Percentiles rank a stretch among this genome's conserved stretches.
phyloP scores from a whole-genome alignment of 768 basidiomycete species.

The Cystofilobasidium capitatum region DNA sequence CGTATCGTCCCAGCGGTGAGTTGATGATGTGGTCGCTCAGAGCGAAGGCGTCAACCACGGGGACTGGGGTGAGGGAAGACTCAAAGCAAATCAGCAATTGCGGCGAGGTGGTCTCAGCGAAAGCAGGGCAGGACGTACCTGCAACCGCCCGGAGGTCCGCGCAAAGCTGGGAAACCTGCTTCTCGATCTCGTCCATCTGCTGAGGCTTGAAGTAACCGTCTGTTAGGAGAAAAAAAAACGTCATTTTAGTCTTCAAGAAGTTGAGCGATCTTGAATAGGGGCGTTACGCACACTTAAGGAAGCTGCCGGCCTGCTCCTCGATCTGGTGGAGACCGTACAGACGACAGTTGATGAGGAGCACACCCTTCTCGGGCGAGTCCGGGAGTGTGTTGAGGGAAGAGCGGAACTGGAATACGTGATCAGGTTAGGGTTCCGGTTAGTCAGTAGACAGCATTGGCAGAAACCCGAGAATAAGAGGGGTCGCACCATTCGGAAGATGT shows the following conservation, averaged over 20 bases:
- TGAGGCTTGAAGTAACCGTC: constrained; percentile 37
- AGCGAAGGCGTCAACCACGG: constrained; percentile 39
- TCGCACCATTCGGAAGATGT: constrained; percentile 39
- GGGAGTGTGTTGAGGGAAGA: constrained; percentile 39
- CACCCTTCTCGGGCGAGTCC: constrained; percentile 35
- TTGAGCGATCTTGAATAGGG: neutral
- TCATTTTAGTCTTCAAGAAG: neutral
- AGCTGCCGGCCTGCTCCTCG: constrained; percentile 43
- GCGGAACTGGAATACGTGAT: constrained; percentile 32
- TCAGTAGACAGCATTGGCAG: too few species aligned
- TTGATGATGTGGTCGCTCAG: constrained; percentile 34
- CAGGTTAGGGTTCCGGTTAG: neutral
- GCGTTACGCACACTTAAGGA: constrained; percentile 40
- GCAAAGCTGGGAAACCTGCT: constrained; percentile 36
- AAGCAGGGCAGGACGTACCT: constrained; percentile 29
- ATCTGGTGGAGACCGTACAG: constrained; percentile 43
- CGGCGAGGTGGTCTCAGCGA: neutral
- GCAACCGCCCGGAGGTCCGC: constrained; percentile 34
- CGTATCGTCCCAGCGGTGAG: constrained; percentile 43
- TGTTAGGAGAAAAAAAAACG: constrained; percentile 21
- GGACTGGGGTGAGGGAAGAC: constrained; percentile 24
- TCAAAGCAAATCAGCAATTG: neutral
- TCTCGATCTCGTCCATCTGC: constrained; percentile 37
- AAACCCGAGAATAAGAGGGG: neutral
- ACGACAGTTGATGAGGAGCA: constrained; percentile 38